Evolutionary conservation across 768 basidiomycete genomes (phyloP), one percentile per base, ranked within the genome.

Genomic region (Lyophyllum shimeji): DNA sequence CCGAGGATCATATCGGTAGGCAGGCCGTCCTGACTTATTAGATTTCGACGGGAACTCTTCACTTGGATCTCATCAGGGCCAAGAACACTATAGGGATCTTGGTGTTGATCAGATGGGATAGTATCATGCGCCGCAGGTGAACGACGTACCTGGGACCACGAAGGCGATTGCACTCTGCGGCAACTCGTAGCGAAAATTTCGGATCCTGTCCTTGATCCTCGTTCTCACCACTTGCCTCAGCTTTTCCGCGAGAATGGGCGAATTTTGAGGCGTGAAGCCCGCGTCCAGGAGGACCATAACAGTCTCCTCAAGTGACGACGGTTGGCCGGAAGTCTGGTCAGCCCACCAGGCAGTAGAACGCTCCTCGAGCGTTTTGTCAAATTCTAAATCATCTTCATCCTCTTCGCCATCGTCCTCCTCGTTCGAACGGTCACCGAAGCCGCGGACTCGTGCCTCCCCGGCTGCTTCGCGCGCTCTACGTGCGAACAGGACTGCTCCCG

Each of bases 311-410:
- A 89, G 70, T 20, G 74, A 69, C 1, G 86, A 86, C 0, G 87
- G 87, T 40, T 76, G 77, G 2, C 81, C 87, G 47, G 84, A 85
- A 27, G 82, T 70, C 21, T 82, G 76, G 56, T 89, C 86, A n/a
- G 71, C 73, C 85, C 85, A 88, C 85, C 86, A 88, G 1, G 86
- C 84, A 18, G 73, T 70, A n/a, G 86, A 87, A 1, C 69, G 68
- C 40, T 78, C 73, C 1, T 64, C 63, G 8, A 61, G 51, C 1
- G 64, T 60, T 7, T 60, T 60, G 7, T 72, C 69, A 13, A 60
- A 42, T 15, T 69, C 60, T 17, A 68, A 60, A 12, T 61, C 66
- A 39, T 76, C 76, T 53, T 74, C 75, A 33, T 80, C 76, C 7
- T 74, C 71, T 0, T 64, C 25, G 5, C 71, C 72, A 8, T 69